Percentiles rank a stretch among this genome's conserved stretches.
phyloP scores from a whole-genome alignment of 257 asterid genomes.

The Parsonsia alboflavescens region DNA sequence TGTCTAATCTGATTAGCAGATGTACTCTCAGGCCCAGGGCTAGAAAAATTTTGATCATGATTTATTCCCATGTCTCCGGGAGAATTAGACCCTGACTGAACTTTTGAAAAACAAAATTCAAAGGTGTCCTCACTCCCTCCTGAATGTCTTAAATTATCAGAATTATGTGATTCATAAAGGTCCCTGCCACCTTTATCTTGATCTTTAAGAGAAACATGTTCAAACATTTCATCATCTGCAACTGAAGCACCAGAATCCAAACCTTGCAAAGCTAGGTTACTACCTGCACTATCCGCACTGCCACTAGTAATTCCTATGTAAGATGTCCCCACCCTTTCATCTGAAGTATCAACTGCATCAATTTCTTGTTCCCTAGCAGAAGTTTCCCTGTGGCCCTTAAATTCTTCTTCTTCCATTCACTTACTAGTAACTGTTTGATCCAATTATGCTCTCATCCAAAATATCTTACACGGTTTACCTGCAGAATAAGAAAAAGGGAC shows the following conservation, averaged over 20 bases:
- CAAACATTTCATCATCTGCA: conserved; percentile 55
- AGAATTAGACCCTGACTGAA: conserved; percentile 45
- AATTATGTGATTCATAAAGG: conserved; percentile 31
- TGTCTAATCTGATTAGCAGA: conserved; percentile 34
- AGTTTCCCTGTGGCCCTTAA: conserved; percentile 30
- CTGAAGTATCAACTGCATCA: conserved; percentile 29
- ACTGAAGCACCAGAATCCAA: conserved; percentile 36
- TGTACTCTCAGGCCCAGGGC: conserved; percentile 49
- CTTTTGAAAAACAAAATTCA: conserved; percentile 47
- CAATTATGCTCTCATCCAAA: conserved; percentile 24
- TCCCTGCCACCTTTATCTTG: conserved; percentile 42
- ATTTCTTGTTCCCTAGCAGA: conserved; percentile 29
- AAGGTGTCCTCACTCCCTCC: conserved; percentile 53
- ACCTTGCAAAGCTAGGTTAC: conserved; percentile 32
- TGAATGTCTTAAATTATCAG: conserved; percentile 44
- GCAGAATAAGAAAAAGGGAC: conserved; percentile 3
- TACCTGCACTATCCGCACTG: conserved; percentile 21
- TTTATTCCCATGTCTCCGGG: conserved; percentile 38
- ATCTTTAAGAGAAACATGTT: conserved; percentile 67
- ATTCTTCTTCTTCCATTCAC: conserved; percentile 69
- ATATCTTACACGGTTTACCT: conserved; percentile 25
- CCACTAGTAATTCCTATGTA: conserved; percentile 21
- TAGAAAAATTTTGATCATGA: conserved; percentile 41
- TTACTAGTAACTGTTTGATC: conserved; percentile 8
- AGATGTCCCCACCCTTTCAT: conserved; percentile 29